Conservation (phyloP, 441 rosid genomes). For the Bocquillonia castaneifolia region DNA sequence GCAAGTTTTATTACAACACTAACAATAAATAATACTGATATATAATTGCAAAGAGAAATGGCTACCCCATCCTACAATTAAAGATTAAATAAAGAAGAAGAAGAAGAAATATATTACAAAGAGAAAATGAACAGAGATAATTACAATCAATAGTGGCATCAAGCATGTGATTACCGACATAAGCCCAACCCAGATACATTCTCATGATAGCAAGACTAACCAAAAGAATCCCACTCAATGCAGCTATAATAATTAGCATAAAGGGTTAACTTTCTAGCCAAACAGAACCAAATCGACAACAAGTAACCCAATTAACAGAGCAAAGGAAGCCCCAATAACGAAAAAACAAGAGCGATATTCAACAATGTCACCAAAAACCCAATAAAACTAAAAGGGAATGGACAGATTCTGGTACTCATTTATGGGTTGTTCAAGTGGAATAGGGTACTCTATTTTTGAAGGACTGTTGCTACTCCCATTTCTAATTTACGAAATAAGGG, state of each 20-base stretch:
- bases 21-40: no score
- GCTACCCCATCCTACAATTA: not conserved
- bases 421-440: slow-evolving; percentile 71
- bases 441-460: slow-evolving; percentile 73
- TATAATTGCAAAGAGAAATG: not conserved
- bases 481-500: slow-evolving; percentile 35
- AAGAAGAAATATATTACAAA: not conserved
- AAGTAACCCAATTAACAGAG: slow-evolving; percentile 64
- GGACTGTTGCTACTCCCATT: slow-evolving; percentile 58
- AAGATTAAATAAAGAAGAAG: not conserved
- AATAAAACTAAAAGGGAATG: slow-evolving; percentile 75
- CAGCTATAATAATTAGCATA: slow-evolving; percentile 47
- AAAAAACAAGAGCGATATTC: slow-evolving; percentile 56
- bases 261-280: slow-evolving; percentile 59
- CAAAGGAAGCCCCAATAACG: slow-evolving; percentile 66
- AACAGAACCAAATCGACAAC: slow-evolving; percentile 73
- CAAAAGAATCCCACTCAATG: slow-evolving; percentile 68
- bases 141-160: slow-evolving; percentile 91
- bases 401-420: slow-evolving; percentile 77
- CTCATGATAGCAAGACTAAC: slow-evolving; percentile 75
- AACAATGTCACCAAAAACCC: slow-evolving; percentile 55
- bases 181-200: slow-evolving; percentile 97
- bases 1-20: no score
- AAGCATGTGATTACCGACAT: slow-evolving; percentile 87
- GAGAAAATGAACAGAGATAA: not conserved